phyloP scores from a whole-genome alignment of 306 rosid genomes.

The Vigna nakashimae region DNA sequence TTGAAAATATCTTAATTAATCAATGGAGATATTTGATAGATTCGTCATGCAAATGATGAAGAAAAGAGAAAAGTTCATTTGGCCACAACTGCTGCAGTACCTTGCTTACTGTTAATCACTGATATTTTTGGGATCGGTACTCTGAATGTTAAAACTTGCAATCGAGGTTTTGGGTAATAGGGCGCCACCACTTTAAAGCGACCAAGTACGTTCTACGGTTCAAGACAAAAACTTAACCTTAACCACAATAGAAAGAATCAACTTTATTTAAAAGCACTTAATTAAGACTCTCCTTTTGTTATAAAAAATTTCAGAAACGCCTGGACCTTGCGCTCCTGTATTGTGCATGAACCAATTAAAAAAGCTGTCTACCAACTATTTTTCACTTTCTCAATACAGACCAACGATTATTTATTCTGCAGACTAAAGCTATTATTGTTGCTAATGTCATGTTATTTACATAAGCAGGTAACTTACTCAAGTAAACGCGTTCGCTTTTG shows the following conservation, averaged over 20 bases:
- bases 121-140: constrained; percentile 32
- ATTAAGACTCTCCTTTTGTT: constrained; percentile 32
- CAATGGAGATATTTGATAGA: constrained; percentile 37
- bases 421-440: constrained; percentile 7
- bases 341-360: constrained; percentile 45
- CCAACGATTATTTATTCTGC: background rate
- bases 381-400: constrained; percentile 7
- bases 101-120: background rate
- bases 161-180: constrained; percentile 35
- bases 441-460: background rate
- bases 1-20: background rate
- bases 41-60: constrained; percentile 40
- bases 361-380: constrained; percentile 41
- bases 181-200: constrained; percentile 24
- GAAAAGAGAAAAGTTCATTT: background rate
- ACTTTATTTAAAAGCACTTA: constrained; percentile 38
- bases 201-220: constrained; percentile 29
- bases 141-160: constrained; percentile 18
- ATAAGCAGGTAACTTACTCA: constrained; percentile 1
- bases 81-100: background rate
- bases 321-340: constrained; percentile 37
- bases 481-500: background rate
- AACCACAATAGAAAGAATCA: constrained; percentile 29
- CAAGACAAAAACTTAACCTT: constrained; percentile 36
- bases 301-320: constrained; percentile 36